Base-by-base conservation (phyloP, 1,284 basidiomycete species). In the Anthracocystis walkeri region DNA sequence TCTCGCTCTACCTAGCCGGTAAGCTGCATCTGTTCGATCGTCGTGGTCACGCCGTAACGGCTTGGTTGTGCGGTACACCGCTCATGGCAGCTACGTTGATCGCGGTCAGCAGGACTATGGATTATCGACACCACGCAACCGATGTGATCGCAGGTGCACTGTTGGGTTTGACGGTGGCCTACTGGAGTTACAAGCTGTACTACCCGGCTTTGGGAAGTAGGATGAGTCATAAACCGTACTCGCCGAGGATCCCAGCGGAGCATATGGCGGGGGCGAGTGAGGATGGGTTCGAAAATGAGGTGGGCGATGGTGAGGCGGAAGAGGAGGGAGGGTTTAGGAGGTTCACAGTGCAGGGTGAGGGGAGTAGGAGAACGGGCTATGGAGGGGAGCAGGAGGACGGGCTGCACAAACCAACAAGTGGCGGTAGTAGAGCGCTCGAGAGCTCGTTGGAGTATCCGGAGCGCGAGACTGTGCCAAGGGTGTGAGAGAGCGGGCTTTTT, bases 1-100 rank as follows among this genome's bases (percentile, higher is more conserved):
- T 99, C 38, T 88, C 92, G 4, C 92, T 93, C 74, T 98, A 96
- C 84, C 51, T 84, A 10, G 77, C 72, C 2, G 70, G 94, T 4
- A 98, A 98, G 86, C 87, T 97, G 79, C 95, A 96, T 82, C 87
- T 97, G 11, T 97, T 94, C 78, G 94, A 97, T 84, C 87, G 87
- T 2, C 88, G 90, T 45, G 94, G 94, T 4, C 90, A 94, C 85
- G 88, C 92, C 31, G 91, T 93, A 81, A 94, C 95, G 80, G 91
- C 92, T 7, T 98, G 95, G 94, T 85, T 95, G 31, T 88, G 91
- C 0, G 82, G 94, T 2, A 86, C 90, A 0, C 95, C 95, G 0
- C 89, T 96, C 52, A 86, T 91, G 35, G 93, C 89, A 16, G 95
- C 93, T 3, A 88, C 91, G 1, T 88, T 97, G 44, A 93, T 98